phyloP scores from a whole-genome alignment of 2,329 filamentous ascomycete genomes.

The Fusarium sp. region DNA sequence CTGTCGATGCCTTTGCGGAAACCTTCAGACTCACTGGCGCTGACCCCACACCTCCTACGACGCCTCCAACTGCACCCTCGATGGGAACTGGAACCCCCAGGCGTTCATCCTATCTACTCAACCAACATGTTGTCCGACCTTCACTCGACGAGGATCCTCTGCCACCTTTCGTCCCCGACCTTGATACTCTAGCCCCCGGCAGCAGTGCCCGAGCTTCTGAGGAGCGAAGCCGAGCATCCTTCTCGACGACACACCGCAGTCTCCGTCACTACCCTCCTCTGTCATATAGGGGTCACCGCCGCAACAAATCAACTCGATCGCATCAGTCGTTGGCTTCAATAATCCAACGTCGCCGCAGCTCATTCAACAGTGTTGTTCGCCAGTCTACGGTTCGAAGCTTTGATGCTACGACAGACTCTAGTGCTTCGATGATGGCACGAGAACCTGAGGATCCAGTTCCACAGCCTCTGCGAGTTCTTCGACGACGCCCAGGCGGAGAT shows the following conservation, averaged over 20 bases:
- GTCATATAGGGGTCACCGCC: conserved; percentile 52
- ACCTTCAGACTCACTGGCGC: conserved; percentile 59
- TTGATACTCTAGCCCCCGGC: conserved; percentile 52
- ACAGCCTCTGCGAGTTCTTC: conserved; percentile 70
- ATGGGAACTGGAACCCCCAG: conserved; percentile 55
- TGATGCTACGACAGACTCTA: conserved; percentile 65
- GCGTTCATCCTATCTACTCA: conserved; percentile 66
- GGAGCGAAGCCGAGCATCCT: conserved; percentile 47
- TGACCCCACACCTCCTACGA: conserved; percentile 70
- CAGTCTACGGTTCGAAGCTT: conserved; percentile 68
- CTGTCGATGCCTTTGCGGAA: conserved; percentile 65
- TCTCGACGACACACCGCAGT: conserved; percentile 41
- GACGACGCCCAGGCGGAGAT: conserved; percentile 80
- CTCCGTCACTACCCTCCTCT: conserved; percentile 43
- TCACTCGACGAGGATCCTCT: conserved; percentile 53
- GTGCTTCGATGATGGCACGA: conserved; percentile 59
- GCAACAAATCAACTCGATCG: conserved; percentile 60
- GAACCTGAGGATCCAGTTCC: conserved; percentile 54
- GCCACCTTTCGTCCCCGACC: conserved; percentile 60
- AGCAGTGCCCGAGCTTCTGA: conserved; percentile 44
- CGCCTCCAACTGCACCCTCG: conserved; percentile 60
- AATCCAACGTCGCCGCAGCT: conserved; percentile 67
- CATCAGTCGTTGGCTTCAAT: conserved; percentile 61
- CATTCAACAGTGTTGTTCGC: conserved; percentile 65
- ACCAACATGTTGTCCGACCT: conserved; percentile 55